Percentiles rank a stretch among this genome's conserved stretches.
Evolutionary conservation across 2,329 filamentous ascomycete genomes (phyloP).

Genomic region (Cytospora piceae): DNA sequence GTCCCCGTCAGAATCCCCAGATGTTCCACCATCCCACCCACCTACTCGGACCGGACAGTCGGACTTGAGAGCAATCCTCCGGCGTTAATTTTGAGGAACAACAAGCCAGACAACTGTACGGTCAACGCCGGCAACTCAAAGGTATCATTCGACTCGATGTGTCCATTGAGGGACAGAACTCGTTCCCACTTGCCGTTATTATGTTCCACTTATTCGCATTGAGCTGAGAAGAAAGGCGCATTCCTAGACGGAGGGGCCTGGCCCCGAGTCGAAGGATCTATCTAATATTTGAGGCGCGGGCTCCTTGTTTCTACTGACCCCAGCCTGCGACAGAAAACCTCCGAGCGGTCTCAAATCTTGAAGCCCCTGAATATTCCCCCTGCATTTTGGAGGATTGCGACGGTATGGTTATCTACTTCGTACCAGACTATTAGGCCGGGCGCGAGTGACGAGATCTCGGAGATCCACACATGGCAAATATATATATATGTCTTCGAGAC

Average conservation of each 20-base stretch:
- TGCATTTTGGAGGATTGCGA: neutral
- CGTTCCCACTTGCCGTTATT: too few relatives aligned
- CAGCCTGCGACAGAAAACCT: neutral
- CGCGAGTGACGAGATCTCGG: neutral
- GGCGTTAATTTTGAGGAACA: too few relatives aligned
- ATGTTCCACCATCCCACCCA: neutral
- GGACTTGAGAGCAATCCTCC: neutral
- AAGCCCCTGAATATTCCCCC: neutral
- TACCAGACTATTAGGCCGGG: neutral
- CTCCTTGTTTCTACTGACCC: neutral
- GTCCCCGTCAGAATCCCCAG: neutral
- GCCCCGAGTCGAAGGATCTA: neutral
- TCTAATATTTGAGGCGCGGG: neutral
- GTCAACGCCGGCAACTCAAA: neutral
- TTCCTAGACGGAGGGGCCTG: neutral
- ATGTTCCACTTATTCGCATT: too few relatives aligned
- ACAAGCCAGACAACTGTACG: neutral
- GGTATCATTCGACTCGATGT: too few relatives aligned
- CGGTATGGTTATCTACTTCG: neutral
- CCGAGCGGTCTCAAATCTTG: neutral
- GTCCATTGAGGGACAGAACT: too few relatives aligned
- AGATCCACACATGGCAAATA: neutral
- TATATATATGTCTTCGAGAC: constrained; percentile 4
- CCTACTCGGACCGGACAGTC: neutral
- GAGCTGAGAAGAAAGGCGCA: too few relatives aligned